Base-by-base conservation (phyloP, 2,329 filamentous ascomycete genomes). In the Thielaviopsis populi region DNA sequence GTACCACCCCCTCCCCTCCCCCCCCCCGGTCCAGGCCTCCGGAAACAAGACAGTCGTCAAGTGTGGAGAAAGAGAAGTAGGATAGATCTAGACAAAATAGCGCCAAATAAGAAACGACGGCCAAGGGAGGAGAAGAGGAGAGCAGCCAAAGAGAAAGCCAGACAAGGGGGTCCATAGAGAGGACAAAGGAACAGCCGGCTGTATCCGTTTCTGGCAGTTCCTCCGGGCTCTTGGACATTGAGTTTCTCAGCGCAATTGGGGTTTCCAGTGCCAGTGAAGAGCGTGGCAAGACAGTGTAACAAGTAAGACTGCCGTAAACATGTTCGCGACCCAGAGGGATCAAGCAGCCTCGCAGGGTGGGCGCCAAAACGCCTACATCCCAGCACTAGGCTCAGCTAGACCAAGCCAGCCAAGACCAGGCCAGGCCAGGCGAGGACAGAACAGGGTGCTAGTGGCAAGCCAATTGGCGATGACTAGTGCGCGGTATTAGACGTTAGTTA, bases 11-110 rank as follows among this genome's bases (percentile, higher is more conserved):
- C 7, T 8, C 19, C 46, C 19, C 40, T 1, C 41, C 8, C 41
- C 5, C 41, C 40, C 40, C n/a, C 24, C 22, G 5, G 3, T 46
- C 42, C 5, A 46, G 42, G 15, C 30, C 27, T 10, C 27, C 30
- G 15, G 53, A 56, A 37, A 56, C 53, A 56, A 56, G 13, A 56
- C 53, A 56, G 53, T 13, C 27, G 53, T 56, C 53, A 37, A 56
- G 53, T 56, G 53, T 19, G 53, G 53, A 56, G 53, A 56, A 56
- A 24, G 22, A 15, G 7, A 10, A 50, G 17, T 6, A 50, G 46
- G 19, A 3, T 6, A 24, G 46, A 17, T n/a, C n/a, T n/a, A n/a
- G 27, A 13, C 10, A 27, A 27, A 30, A n/a, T n/a, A 56, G 53
- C n/a, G 42, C 15, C 42, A 37, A 33, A 22, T 17, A 54, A n/a